Evolutionary conservation across 148 eudicot species (phyloP), one percentile per base, ranked within the genome.

Genomic region (Rhododendron ferrugineum): DNA sequence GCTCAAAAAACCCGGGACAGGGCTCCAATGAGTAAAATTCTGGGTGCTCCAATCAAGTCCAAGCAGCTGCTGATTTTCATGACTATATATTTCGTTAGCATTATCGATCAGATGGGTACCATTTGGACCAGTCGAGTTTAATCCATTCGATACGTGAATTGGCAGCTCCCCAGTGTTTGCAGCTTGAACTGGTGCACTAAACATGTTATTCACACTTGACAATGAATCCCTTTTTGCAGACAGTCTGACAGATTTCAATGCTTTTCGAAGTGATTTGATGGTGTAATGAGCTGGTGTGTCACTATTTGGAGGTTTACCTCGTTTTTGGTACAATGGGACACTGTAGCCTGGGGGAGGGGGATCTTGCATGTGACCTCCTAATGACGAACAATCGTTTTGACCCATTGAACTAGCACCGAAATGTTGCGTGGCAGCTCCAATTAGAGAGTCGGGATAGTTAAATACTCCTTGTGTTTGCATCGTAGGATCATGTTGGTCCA

Each of bases 381-480:
- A 64, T n/a, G 70, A 64, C 70, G 5, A 64, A 64, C 30, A 64
- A 64, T 64, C 13, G 6, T 64, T 64, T 22, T n/a, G 30, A 26
- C 28, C 70, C 2, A 8, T 9, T 64, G 70, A 64, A 64, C 70
- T n/a, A n/a, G 26, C 70, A 23, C 70, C 4, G 11, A 64, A 64
- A 64, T 64, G 22, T 36, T 10, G 40, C 1, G 50, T 22, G 23
- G 47, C 18, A 58, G 83, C 73, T 60, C 73, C 73, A 60, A 23
- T 81, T 81, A 15, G 50, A 52, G 47, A 22, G 11, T 11, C 42
- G 11, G 47, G 50, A 37, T 2, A 5, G n/a, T 28, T 6, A 74
- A 75, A 56, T 36, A 64, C 70, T 62, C 70, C 79, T 83, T 50
- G 79, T 83, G 79, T 28, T 58, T 28, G 58, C 62, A 28, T 36